These are phyloP conservation scores for Calocybe cyanea DNA, from an alignment of 768 basidiomycete species.

Conservation along the genomic window DNA sequence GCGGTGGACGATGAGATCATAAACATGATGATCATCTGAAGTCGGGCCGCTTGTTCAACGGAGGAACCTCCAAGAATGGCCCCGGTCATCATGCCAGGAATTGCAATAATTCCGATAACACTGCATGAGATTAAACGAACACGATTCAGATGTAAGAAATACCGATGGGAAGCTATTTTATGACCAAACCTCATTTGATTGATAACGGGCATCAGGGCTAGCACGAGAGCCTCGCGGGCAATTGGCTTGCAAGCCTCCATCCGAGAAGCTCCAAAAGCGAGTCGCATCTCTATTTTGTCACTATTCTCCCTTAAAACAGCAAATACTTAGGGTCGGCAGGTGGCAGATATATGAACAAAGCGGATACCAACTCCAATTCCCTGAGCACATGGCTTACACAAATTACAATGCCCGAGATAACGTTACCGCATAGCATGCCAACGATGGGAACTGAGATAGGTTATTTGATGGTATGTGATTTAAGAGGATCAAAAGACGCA, in stretches of 20 bases:
- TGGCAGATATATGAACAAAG: background rate
- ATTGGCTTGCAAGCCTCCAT: constrained; percentile 82
- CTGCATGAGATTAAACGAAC: constrained; percentile 26
- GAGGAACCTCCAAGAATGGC: constrained; percentile 84
- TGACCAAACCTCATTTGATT: constrained; percentile 74
- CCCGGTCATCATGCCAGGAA: constrained; percentile 91
- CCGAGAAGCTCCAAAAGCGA: constrained; percentile 82
- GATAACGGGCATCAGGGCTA: constrained; percentile 77
- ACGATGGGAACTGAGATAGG: constrained; percentile 64
- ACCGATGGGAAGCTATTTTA: background rate
- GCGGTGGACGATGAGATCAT: constrained; percentile 82
- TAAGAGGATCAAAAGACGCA: constrained; percentile 25
- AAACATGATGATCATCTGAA: constrained; percentile 95
- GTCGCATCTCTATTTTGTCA: constrained; percentile 83
- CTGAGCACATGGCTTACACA: constrained; percentile 67
- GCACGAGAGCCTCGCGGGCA: constrained; percentile 70
- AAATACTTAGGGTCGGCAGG: background rate
- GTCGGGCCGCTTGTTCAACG: constrained; percentile 77
- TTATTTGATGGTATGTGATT: no score
- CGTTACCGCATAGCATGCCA: constrained; percentile 82
- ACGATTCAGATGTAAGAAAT: background rate
- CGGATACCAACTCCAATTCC: constrained; percentile 62
- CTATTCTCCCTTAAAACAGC: constrained; percentile 69
- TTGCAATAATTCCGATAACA: constrained; percentile 73
- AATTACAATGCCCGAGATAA: constrained; percentile 74